Conservation (phyloP, 257 asterid genomes). For the Nicotiana obtusifolia region DNA sequence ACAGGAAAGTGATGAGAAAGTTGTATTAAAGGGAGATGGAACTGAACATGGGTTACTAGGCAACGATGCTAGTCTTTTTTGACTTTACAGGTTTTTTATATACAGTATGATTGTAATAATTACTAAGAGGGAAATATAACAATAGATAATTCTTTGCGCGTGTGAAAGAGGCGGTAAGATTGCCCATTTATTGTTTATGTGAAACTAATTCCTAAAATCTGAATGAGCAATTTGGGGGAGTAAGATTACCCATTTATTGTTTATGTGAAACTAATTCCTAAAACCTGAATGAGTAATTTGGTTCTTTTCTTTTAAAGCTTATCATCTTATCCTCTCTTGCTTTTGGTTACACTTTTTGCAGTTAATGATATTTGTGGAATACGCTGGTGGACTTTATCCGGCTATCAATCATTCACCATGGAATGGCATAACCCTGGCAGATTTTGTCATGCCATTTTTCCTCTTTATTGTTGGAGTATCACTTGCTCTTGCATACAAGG, state of each 20-base stretch:
- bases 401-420: conserved; percentile 71
- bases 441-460: conserved; percentile 74
- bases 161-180: neutral
- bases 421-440: conserved; percentile 70
- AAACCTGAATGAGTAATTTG: neutral
- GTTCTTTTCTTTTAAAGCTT: neutral
- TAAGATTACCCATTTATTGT: neutral
- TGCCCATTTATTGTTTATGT: neutral
- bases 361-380: conserved; percentile 68
- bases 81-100: neutral
- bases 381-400: conserved; percentile 59
- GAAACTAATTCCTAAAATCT: neutral
- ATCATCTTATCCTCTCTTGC: neutral
- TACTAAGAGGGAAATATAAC: neutral
- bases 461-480: conserved; percentile 74
- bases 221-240: neutral
- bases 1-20: neutral
- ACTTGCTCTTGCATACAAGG: conserved; percentile 68
- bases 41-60: neutral
- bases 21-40: neutral
- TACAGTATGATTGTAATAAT: neutral
- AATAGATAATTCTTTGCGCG: neutral
- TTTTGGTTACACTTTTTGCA: conserved; percentile 20
- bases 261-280: neutral
- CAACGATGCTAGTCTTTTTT: neutral